These are phyloP conservation scores for Scedosporium minutisporum DNA, from an alignment of 2,329 filamentous ascomycete species.

Conservation along the genomic window DNA sequence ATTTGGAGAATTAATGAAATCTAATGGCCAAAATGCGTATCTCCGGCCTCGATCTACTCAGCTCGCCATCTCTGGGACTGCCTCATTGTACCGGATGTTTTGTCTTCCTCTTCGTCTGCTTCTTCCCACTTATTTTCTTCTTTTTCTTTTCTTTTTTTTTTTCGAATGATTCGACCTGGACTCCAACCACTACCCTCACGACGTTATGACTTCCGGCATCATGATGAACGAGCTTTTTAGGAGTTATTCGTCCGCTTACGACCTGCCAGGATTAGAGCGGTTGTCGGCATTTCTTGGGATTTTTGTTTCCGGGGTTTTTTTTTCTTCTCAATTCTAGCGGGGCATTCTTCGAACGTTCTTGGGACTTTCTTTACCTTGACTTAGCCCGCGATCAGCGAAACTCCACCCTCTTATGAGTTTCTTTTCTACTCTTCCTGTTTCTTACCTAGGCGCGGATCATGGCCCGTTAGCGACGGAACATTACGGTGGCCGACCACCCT, in stretches of 20 bases:
- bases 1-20: background rate
- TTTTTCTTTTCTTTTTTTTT: background rate
- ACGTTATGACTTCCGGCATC: background rate
- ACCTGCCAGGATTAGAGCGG: background rate
- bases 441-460: background rate
- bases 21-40: background rate
- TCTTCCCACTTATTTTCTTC: background rate
- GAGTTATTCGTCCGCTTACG: background rate
- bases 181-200: background rate
- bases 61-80: background rate
- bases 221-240: background rate
- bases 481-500: background rate
- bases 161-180: background rate
- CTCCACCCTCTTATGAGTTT: background rate
- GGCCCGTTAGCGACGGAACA: background rate
- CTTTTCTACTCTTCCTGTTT: background rate
- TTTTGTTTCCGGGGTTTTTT: background rate
- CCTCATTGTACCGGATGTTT: background rate
- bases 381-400: background rate
- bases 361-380: background rate
- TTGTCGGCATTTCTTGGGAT: background rate
- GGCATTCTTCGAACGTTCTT: background rate
- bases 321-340: background rate
- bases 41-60: background rate
- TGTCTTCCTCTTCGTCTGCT: background rate